Evolutionary conservation across 257 asterid species (phyloP).

Genomic region (Ilex aquifolium): DNA sequence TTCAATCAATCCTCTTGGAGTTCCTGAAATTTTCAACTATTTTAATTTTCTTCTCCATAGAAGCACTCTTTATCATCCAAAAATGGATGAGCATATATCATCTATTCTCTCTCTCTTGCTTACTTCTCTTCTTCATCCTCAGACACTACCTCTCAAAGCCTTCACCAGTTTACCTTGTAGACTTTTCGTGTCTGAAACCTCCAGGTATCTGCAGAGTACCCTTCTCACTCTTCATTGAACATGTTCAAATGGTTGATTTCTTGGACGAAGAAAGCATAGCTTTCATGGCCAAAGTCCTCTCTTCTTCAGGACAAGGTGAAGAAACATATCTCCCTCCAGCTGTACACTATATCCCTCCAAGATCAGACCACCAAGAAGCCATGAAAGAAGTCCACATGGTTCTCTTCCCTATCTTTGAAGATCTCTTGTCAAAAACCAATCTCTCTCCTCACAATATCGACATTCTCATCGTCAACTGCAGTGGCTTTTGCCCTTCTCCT

Average conservation of each 20-base stretch:
- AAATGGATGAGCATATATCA: slow-evolving; percentile 26
- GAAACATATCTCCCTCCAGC: slow-evolving; percentile 75
- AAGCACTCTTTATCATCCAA: slow-evolving; percentile 32
- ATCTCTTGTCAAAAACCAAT: slow-evolving; percentile 46
- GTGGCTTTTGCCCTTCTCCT: slow-evolving; percentile 82
- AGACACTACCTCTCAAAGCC: slow-evolving; percentile 25
- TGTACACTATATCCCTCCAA: slow-evolving; percentile 60
- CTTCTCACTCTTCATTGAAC: slow-evolving; percentile 50
- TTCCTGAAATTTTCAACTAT: slow-evolving; percentile 22
- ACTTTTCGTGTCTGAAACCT: slow-evolving; percentile 68
- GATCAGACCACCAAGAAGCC: slow-evolving; percentile 55
- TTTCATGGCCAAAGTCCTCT: slow-evolving; percentile 60
- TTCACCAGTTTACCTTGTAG: slow-evolving; percentile 49
- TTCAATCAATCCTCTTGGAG: slow-evolving; percentile 22
- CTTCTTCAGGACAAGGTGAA: slow-evolving; percentile 60
- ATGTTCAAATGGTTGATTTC: slow-evolving; percentile 44
- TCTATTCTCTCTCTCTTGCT: slow-evolving; percentile 8
- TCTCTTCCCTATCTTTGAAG: slow-evolving; percentile 53
- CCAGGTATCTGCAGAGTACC: slow-evolving; percentile 62
- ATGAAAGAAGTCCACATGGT: slow-evolving; percentile 42
- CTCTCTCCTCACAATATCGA: slow-evolving; percentile 44
- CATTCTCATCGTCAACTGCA: slow-evolving; percentile 74
- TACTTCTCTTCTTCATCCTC: slow-evolving; percentile 18
- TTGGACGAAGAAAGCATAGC: slow-evolving; percentile 39
- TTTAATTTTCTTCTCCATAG: slow-evolving; percentile 22